A percentile compares a stretch with the other conserved stretches of the same genome.
Evolutionary conservation across 2,329 filamentous ascomycete genomes (phyloP).

Genomic region (Daldinia eschscholtzii): DNA sequence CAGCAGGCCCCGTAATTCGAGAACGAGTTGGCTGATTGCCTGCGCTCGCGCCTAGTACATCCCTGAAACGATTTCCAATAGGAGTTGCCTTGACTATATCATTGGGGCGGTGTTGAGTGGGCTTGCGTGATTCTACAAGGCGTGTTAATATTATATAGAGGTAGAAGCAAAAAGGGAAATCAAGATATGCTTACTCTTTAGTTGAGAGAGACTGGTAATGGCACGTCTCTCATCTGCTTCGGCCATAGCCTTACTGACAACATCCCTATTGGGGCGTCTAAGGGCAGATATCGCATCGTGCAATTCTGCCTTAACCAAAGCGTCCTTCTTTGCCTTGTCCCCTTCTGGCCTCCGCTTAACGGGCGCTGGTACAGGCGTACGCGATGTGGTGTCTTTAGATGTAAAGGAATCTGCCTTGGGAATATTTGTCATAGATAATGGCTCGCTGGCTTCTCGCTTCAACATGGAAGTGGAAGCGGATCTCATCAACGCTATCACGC

Average conservation of each 20-base stretch:
- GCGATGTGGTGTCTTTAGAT: slow-evolving; percentile 60
- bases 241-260: slow-evolving; percentile 74
- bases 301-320: slow-evolving; percentile 76
- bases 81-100: slow-evolving; percentile 70
- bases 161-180: background rate
- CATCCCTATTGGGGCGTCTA: slow-evolving; percentile 79
- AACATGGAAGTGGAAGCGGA: slow-evolving; percentile 75
- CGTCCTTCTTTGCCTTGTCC: slow-evolving; percentile 73
- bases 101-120: slow-evolving; percentile 56
- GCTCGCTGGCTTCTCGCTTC: slow-evolving; percentile 78
- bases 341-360: slow-evolving; percentile 66
- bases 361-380: slow-evolving; percentile 54
- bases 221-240: slow-evolving; percentile 75
- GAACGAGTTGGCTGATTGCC: slow-evolving; percentile 49
- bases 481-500: slow-evolving; percentile 73
- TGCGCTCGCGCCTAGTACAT: slow-evolving; percentile 55
- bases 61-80: slow-evolving; percentile 66
- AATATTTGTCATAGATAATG: slow-evolving; percentile 63
- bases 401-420: slow-evolving; percentile 58
- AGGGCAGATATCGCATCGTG: slow-evolving; percentile 79
- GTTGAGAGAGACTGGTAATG: slow-evolving; percentile 59
- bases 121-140: slow-evolving; percentile 65
- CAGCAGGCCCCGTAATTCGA: slow-evolving; percentile 41
- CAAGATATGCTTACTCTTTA: slow-evolving; percentile 61
- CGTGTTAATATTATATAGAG: slow-evolving; percentile 49